phyloP scores from a whole-genome alignment of 2,329 filamentous ascomycete species.

The Fusarium sp. region DNA sequence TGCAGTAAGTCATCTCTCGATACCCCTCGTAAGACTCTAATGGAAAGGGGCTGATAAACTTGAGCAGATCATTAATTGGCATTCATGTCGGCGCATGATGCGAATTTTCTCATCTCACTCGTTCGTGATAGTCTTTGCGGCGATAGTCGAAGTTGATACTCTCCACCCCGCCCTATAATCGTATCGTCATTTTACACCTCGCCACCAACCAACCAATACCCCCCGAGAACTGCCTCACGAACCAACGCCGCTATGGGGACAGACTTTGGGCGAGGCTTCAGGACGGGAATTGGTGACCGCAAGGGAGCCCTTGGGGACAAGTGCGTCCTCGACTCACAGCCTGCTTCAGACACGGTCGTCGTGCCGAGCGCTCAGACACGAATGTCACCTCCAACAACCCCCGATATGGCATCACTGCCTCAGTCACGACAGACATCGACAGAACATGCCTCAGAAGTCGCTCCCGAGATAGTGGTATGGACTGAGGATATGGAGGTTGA shows the following conservation, averaged over 20 bases:
- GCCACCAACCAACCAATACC: constrained; percentile 25
- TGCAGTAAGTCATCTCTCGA: constrained; percentile 14
- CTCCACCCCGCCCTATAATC: constrained; percentile 29
- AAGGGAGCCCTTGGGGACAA: constrained; percentile 37
- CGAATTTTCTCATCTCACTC: constrained; percentile 39
- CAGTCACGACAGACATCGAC: constrained; percentile 48
- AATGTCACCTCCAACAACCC: constrained; percentile 43
- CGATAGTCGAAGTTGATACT: constrained; percentile 38
- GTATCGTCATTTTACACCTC: constrained; percentile 25
- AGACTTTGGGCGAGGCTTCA: constrained; percentile 36
- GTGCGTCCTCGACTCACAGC: constrained; percentile 38
- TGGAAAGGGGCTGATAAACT: constrained; percentile 27
- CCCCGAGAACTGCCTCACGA: constrained; percentile 20
- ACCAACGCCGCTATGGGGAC: constrained; percentile 41
- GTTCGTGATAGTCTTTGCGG: constrained; percentile 38
- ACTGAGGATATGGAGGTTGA: constrained; percentile 52
- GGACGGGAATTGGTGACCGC: constrained; percentile 35
- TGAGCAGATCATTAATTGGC: constrained; percentile 7
- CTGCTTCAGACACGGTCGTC: constrained; percentile 39
- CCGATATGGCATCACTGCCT: constrained; percentile 36
- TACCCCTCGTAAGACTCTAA: constrained; percentile 11
- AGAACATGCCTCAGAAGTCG: constrained; percentile 48
- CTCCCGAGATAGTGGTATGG: constrained; percentile 56
- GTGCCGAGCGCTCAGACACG: constrained; percentile 42
- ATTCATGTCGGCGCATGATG: constrained; percentile 37